phyloP scores from a whole-genome alignment of 164 flowering plant genomes.

The Stephania cephalantha region DNA sequence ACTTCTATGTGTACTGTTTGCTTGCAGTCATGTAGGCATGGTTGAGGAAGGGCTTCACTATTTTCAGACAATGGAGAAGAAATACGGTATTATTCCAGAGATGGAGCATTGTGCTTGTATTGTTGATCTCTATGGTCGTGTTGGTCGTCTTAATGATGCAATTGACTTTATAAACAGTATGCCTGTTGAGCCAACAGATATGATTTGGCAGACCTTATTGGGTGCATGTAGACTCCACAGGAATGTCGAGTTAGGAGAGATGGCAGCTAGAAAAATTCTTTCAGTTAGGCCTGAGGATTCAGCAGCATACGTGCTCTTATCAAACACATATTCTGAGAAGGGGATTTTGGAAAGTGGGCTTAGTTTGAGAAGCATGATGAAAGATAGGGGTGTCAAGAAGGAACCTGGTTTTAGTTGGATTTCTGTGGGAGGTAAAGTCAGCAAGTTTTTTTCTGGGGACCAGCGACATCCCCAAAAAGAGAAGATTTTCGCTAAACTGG shows the following conservation, averaged over 20 bases:
- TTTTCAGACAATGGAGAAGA: conserved; percentile 39
- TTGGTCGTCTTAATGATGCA: conserved; percentile 49
- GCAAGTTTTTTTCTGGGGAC: conserved; percentile 52
- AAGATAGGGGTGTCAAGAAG: conserved; percentile 45
- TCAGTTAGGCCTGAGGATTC: conserved; percentile 38
- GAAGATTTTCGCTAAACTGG: conserved; percentile 35
- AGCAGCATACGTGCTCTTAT: conserved; percentile 49
- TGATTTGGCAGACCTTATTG: conserved; percentile 54
- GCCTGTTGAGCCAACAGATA: conserved; percentile 52
- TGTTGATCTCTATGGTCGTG: conserved; percentile 62
- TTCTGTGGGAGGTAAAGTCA: conserved; percentile 38
- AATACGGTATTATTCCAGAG: conserved; percentile 38
- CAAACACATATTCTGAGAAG: conserved; percentile 39
- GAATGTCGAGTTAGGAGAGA: conserved; percentile 44
- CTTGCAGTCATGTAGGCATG: conserved; percentile 66
- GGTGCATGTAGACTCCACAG: conserved; percentile 56
- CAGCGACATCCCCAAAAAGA: conserved; percentile 36
- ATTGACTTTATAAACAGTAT: conserved; percentile 40
- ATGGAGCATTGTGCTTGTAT: conserved; percentile 67
- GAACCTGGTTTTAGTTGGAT: conserved; percentile 68
- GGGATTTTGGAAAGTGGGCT: conserved; percentile 37
- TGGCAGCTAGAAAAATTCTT: conserved; percentile 48
- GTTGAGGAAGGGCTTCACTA: conserved; percentile 48
- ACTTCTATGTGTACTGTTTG: conserved; percentile 47
- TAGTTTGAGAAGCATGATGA: conserved; percentile 41